Percentiles rank a stretch among this genome's conserved stretches.
phyloP scores from a whole-genome alignment of 768 basidiomycete genomes.

The Austroboletus festivus region DNA sequence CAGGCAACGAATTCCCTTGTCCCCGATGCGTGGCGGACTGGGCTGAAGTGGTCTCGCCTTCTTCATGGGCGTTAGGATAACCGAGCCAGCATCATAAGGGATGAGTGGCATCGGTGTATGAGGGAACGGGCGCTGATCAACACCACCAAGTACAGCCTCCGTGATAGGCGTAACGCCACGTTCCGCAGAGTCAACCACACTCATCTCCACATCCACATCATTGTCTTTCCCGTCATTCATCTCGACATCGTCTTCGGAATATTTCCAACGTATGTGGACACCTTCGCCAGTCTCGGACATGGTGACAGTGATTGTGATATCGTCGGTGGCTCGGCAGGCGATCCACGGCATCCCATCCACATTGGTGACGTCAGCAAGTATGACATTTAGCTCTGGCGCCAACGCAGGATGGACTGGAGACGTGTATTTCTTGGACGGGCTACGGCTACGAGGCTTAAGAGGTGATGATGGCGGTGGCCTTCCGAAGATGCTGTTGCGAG shows the following conservation, averaged over 20 bases:
- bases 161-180: conserved; percentile 11
- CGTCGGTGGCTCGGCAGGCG: conserved; percentile 17
- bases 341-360: conserved; percentile 11
- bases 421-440: neutral
- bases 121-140: conserved; percentile 3
- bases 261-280: conserved; percentile 18
- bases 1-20: conserved; percentile 23
- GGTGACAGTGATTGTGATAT: conserved; percentile 9
- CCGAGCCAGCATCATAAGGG: conserved; percentile 30
- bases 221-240: conserved; percentile 5
- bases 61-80: conserved; percentile 29
- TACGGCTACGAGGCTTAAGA: conserved; percentile 5
- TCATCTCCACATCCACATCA: conserved; percentile 7
- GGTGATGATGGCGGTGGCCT: conserved; percentile 8
- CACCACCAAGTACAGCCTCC: neutral
- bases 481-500: conserved; percentile 26
- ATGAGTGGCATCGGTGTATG: conserved; percentile 20
- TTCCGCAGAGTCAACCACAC: conserved; percentile 18
- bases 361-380: neutral
- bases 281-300: conserved; percentile 24
- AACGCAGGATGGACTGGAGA: too few species aligned
- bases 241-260: conserved; percentile 8
- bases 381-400: too few species aligned
- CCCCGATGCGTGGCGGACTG: conserved; percentile 30
- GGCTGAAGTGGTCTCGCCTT: conserved; percentile 24